Conservation (phyloP, 1,284 basidiomycete genomes). For the Spongispora temasekensis region DNA sequence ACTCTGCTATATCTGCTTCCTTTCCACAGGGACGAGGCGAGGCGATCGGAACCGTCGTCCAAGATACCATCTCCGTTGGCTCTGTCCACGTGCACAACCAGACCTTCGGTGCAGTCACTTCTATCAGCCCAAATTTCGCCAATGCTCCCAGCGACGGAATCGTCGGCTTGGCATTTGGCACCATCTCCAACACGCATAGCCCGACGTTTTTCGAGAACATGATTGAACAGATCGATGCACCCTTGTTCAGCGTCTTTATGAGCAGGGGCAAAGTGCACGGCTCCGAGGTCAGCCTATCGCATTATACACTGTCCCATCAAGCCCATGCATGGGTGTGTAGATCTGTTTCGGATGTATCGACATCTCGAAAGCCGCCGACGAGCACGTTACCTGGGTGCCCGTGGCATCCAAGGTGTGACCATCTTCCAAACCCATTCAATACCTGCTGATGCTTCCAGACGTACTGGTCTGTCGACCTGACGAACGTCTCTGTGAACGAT, state of each 20-base stretch:
- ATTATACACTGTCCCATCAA: too few species aligned
- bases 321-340: too few species aligned
- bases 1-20: slow-evolving; percentile 9
- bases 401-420: slow-evolving; percentile 46
- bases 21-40: slow-evolving; percentile 47
- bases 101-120: slow-evolving; percentile 47
- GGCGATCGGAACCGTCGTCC: slow-evolving; percentile 47
- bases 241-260: slow-evolving; percentile 61
- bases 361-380: slow-evolving; percentile 44
- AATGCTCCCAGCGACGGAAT: slow-evolving; percentile 53
- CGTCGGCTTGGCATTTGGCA: slow-evolving; percentile 58
- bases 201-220: slow-evolving; percentile 68
- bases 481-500: slow-evolving; percentile 40
- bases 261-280: slow-evolving; percentile 46
- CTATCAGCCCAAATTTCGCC: slow-evolving; percentile 36
- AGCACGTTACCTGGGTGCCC: slow-evolving; percentile 51
- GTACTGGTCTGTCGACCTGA: slow-evolving; percentile 57
- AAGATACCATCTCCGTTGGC: slow-evolving; percentile 51
- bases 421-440: neutral
- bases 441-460: slow-evolving; percentile 38
- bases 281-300: slow-evolving; percentile 45
- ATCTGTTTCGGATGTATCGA: slow-evolving; percentile 64
- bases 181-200: slow-evolving; percentile 45
- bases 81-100: slow-evolving; percentile 46
- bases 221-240: slow-evolving; percentile 44